Base-by-base conservation (phyloP, 169 alveolate species). In the Theileria equi region DNA sequence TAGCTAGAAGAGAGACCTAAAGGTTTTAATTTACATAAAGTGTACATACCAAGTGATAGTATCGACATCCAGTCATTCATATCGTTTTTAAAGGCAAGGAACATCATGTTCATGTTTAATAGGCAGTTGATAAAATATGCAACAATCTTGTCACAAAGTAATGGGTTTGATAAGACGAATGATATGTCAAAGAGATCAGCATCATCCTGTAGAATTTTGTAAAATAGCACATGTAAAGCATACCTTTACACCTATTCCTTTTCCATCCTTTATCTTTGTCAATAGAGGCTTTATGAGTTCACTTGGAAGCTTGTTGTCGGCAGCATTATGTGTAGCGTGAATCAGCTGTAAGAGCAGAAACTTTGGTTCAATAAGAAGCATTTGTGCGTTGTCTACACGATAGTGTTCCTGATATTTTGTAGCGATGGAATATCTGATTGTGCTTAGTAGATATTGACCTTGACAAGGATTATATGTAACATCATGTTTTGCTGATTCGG, bases 171-270 rank as follows among this genome's bases (percentile, higher is more conserved):
- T 32, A 73, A 60, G 10, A 73, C 63, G 57, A 73, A 73, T 2
- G 83, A 47, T 23, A 73, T 47, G 31, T 73, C 72, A 55, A 62
- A 73, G 29, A 73, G 43, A n/a, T 73, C 83, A 74, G 63, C 63
- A 29, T 73, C 83, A 43, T 73, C 66, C 78, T 73, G 49, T 5
- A 38, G 2, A 7, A 2, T 5, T 38, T 13, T 38, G 45, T 38
- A 38, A n/a, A 13, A 0, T 17, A 52, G 1, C 1, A 53, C n/a
- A 54, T 13, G 48, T 11, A 1, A 19, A 0, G 8, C 53, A n/a
- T 48, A 71, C 82, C 82, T 47, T 61, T 4, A 71, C 65, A 25
- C 23, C 29, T n/a, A 61, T 47, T 0, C 1, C 35, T 8, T 71
- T 48, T 11, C 25, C 13, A 49, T 50, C 53, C 1, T 49, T 26